Evolutionary conservation across 805 yeast species (phyloP).

Genomic region (Cyberlindnera xylosilytica): DNA sequence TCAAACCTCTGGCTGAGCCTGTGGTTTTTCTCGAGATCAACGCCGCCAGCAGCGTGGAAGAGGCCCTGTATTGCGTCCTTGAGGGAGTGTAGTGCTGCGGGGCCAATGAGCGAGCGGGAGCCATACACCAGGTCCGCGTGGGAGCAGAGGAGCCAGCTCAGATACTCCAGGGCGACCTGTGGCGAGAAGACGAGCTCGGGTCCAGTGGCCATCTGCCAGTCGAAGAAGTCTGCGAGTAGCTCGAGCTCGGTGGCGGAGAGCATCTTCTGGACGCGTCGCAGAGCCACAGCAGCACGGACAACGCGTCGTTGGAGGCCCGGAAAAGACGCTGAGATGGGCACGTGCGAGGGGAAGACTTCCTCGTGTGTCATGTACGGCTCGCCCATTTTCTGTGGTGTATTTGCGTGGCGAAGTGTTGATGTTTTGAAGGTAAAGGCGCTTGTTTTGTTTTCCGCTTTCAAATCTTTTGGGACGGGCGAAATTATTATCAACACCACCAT

Average conservation of each 20-base stretch:
- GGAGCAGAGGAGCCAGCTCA: slow-evolving; percentile 1
- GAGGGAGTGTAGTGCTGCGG: not conserved
- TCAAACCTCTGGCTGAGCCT: not conserved
- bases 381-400: not conserved
- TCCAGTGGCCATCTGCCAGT: not conserved
- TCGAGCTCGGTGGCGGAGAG: not conserved
- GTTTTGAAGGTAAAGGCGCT: no score
- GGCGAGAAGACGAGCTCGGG: not conserved
- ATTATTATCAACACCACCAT: no score
- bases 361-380: not conserved
- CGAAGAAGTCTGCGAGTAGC: not conserved
- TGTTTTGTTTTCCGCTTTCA: no score
- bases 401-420: no score
- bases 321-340: not conserved
- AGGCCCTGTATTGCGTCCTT: not conserved
- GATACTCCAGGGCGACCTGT: not conserved
- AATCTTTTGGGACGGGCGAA: no score
- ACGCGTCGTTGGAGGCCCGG: not conserved
- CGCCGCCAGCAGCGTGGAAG: not conserved
- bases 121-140: not conserved
- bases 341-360: not conserved
- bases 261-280: not conserved
- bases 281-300: not conserved
- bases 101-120: not conserved
- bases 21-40: not conserved